phyloP scores from a whole-genome alignment of 257 asterid genomes.

The Coffea eugenioides region DNA sequence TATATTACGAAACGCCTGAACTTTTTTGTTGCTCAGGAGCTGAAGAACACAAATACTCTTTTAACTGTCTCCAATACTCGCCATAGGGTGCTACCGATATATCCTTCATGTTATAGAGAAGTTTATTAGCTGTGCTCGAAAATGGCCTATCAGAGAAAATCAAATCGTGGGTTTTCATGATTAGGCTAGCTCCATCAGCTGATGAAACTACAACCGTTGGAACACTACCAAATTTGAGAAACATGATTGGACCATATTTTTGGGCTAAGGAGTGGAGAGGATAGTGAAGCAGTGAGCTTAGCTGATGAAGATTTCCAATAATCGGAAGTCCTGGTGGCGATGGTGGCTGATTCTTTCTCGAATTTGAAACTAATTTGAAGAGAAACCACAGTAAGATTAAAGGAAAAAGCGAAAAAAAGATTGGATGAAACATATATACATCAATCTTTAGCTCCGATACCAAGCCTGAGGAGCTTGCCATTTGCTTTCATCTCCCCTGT shows the following conservation, averaged over 20 bases:
- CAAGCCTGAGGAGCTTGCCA: not conserved
- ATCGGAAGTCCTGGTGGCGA: slow-evolving; percentile 55
- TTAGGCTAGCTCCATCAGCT: slow-evolving; percentile 43
- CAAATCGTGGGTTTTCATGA: slow-evolving; percentile 54
- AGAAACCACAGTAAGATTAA: slow-evolving; percentile 3
- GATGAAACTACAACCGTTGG: slow-evolving; percentile 48
- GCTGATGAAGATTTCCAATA: slow-evolving; percentile 56
- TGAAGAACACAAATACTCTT: slow-evolving; percentile 8
- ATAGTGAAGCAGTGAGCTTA: slow-evolving; percentile 35
- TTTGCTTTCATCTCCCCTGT: not conserved
- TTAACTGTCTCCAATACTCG: slow-evolving; percentile 7
- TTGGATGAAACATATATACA: not conserved
- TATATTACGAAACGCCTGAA: not conserved
- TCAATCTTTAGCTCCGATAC: not conserved
- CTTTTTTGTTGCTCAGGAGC: slow-evolving; percentile 9
- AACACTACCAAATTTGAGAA: slow-evolving; percentile 43
- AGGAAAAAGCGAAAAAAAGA: slow-evolving; percentile 4
- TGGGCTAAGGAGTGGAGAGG: slow-evolving; percentile 36
- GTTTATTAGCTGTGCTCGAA: not conserved
- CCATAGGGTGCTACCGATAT: slow-evolving; percentile 2
- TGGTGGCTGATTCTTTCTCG: slow-evolving; percentile 34
- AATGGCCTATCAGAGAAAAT: slow-evolving; percentile 36
- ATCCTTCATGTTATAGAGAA: not conserved
- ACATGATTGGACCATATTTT: slow-evolving; percentile 47
- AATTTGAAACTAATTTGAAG: slow-evolving; percentile 14